These are phyloP conservation scores for Staphylotrichum longicolle DNA, from an alignment of 495 filamentous ascomycete species.

Conservation along the genomic window DNA sequence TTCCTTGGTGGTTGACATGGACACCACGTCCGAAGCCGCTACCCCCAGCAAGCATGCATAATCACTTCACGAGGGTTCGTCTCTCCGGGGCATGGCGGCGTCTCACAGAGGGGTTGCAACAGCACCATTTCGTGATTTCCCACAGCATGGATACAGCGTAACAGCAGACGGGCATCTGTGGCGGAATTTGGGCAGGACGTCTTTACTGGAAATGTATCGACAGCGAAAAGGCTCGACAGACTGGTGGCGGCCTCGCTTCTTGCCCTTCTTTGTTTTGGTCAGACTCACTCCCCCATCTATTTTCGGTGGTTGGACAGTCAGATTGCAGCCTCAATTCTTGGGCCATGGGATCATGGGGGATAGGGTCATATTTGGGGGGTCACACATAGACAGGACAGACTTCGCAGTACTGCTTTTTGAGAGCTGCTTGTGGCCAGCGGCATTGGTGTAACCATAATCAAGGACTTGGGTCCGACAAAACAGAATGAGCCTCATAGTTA, in stretches of 20 bases:
- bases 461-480: too few relatives aligned
- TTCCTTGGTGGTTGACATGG: too few relatives aligned
- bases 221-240: constrained; percentile 8
- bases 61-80: background rate
- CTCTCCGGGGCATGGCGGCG: too few relatives aligned
- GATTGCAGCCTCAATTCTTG: background rate
- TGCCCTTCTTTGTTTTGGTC: constrained; percentile 3
- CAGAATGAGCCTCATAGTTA: too few relatives aligned
- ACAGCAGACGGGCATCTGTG: constrained; percentile 10
- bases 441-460: too few relatives aligned
- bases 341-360: background rate
- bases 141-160: constrained; percentile 7
- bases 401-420: too few relatives aligned
- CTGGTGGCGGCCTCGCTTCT: constrained; percentile 7
- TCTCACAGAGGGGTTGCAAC: background rate
- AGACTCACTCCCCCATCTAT: background rate
- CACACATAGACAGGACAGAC: too few relatives aligned
- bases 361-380: background rate
- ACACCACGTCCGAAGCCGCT: too few relatives aligned
- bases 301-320: background rate
- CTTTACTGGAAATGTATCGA: constrained; percentile 23
- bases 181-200: constrained; percentile 9
- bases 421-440: too few relatives aligned
- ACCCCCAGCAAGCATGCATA: too few relatives aligned
- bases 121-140: background rate